Percentiles rank a stretch among this genome's conserved stretches.
Evolutionary conservation across 306 rosid species (phyloP).

Genomic region (Trifolium fragiferum): DNA sequence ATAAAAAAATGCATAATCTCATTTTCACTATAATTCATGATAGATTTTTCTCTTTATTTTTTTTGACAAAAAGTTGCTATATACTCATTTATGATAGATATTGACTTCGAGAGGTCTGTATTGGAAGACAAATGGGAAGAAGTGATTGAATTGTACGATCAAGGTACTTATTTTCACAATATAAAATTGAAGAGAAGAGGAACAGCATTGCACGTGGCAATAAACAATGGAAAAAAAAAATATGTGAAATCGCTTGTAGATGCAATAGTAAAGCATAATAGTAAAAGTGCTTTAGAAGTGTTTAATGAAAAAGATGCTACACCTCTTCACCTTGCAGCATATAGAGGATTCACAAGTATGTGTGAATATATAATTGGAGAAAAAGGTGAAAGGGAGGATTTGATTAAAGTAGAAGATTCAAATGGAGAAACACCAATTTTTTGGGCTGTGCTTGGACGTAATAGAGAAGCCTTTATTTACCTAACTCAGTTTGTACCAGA

Average conservation of each 20-base stretch:
- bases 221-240: neutral
- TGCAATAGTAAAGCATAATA: neutral
- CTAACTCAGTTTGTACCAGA: neutral
- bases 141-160: neutral
- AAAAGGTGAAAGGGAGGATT: neutral
- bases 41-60: no score
- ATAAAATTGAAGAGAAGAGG: neutral
- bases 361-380: neutral
- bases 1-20: no score
- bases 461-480: neutral
- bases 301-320: neutral
- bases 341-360: neutral
- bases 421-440: neutral
- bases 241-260: fast-evolving
- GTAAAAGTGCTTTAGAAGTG: neutral
- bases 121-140: neutral
- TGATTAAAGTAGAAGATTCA: neutral
- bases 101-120: neutral
- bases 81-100: neutral
- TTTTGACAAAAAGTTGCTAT: no score
- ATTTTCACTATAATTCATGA: no score
- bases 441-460: neutral
- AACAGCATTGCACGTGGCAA: neutral
- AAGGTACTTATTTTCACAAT: neutral
- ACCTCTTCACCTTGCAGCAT: neutral